Conservation (phyloP, 2,329 filamentous ascomycete genomes). For the Colletotrichum higginsianum region DNA sequence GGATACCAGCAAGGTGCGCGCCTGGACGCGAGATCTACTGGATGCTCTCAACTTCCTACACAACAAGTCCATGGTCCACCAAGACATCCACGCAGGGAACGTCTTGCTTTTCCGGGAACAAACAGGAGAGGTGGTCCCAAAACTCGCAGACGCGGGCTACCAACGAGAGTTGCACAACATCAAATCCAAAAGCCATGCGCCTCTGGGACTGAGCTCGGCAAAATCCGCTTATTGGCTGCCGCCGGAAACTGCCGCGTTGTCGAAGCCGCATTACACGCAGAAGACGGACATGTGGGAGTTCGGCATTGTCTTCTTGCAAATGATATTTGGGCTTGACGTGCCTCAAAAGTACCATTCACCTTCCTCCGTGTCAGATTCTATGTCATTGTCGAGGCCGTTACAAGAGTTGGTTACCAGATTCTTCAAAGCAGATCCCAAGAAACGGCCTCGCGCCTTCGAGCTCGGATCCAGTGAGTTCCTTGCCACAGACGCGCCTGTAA, state of each 20-base stretch:
- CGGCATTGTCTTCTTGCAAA: constrained; percentile 91
- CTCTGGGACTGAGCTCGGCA: constrained; percentile 70
- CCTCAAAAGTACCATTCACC: constrained; percentile 85
- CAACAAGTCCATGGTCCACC: constrained; percentile 86
- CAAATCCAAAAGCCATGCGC: constrained; percentile 65
- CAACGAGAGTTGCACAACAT: constrained; percentile 78
- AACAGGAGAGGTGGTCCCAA: constrained; percentile 79
- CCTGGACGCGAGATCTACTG: constrained; percentile 93
- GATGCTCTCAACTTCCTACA: constrained; percentile 92
- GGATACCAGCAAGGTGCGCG: constrained; percentile 81
- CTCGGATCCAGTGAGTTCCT: constrained; percentile 76
- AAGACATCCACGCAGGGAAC: constrained; percentile 84
- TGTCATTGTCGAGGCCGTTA: constrained; percentile 81
- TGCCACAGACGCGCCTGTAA: constrained; percentile 74
- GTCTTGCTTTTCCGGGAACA: constrained; percentile 81
- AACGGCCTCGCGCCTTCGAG: constrained; percentile 86
- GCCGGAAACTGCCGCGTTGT: constrained; percentile 78
- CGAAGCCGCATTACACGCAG: constrained; percentile 74
- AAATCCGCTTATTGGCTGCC: constrained; percentile 88
- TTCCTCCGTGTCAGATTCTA: constrained; percentile 77
- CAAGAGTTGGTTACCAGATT: constrained; percentile 86
- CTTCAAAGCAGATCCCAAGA: constrained; percentile 88
- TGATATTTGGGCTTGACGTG: constrained; percentile 89
- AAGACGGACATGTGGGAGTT: constrained; percentile 98
- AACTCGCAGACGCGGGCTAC: constrained; percentile 81